phyloP scores from a whole-genome alignment of 2,329 filamentous ascomycete genomes.

The Phialocephala subalpina region DNA sequence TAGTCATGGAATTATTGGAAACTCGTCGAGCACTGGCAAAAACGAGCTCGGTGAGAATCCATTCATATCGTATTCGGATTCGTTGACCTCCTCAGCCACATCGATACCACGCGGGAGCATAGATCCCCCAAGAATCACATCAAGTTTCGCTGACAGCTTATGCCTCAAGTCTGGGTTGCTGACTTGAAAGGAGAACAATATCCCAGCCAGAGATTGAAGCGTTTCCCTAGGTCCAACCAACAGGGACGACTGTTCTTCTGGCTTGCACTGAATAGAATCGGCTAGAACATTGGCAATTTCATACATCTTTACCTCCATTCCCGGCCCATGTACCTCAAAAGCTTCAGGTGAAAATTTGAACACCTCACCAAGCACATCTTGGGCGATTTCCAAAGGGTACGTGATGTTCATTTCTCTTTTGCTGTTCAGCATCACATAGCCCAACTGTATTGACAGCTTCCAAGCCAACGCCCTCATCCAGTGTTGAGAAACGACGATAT shows the following conservation, averaged over 20 bases:
- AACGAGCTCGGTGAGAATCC: constrained; percentile 8
- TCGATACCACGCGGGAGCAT: background rate
- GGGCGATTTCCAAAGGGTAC: constrained; percentile 12
- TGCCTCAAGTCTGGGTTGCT: constrained; percentile 8
- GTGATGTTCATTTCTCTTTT: constrained; percentile 11
- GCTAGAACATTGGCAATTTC: constrained; percentile 10
- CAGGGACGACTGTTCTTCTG: constrained; percentile 8
- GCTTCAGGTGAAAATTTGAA: constrained; percentile 11
- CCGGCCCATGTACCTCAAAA: constrained; percentile 13
- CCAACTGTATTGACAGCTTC: constrained; percentile 9
- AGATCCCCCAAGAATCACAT: constrained; percentile 6
- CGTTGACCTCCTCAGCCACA: background rate
- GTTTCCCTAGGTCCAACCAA: constrained; percentile 13
- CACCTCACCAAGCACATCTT: constrained; percentile 7
- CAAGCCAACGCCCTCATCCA: constrained; percentile 11
- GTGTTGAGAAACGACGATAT: constrained; percentile 11
- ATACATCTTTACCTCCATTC: constrained; percentile 14
- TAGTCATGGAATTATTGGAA: background rate
- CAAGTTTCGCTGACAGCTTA: constrained; percentile 9
- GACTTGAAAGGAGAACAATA: constrained; percentile 7
- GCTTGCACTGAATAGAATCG: constrained; percentile 11
- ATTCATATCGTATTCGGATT: constrained; percentile 7
- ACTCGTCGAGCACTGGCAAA: constrained; percentile 5
- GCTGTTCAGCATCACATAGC: constrained; percentile 11
- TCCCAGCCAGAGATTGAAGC: background rate